Evolutionary conservation across 2,329 filamentous ascomycete species (phyloP).

Genomic region (Apiospora arundinis): DNA sequence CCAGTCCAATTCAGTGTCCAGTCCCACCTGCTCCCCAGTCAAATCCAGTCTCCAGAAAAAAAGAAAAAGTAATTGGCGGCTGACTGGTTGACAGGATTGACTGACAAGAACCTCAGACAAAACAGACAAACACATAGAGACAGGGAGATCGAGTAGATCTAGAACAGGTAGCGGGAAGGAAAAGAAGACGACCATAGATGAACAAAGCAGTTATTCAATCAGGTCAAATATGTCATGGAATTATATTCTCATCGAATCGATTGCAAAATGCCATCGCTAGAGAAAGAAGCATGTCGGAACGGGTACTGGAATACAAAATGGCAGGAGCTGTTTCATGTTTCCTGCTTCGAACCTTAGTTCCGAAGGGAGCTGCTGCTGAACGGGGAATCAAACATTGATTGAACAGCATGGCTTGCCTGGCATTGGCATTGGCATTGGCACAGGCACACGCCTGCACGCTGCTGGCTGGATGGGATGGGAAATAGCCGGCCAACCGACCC

Average conservation of each 20-base stretch:
- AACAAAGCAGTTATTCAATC: not conserved
- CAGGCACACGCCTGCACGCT: too few species aligned
- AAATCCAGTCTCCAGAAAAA: not conserved
- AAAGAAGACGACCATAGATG: not conserved
- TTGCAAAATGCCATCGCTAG: not conserved
- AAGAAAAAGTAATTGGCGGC: not conserved
- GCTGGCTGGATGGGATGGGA: not conserved
- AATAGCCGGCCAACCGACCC: not conserved
- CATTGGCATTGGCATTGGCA: too few species aligned
- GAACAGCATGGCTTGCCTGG: not conserved
- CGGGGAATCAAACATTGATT: not conserved
- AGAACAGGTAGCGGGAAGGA: too few species aligned
- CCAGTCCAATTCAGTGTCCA: not conserved
- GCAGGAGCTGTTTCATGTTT: slow-evolving; percentile 15
- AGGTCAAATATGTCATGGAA: not conserved
- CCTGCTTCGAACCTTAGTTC: slow-evolving; percentile 10
- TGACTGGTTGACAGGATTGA: not conserved
- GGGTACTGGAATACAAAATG: not conserved
- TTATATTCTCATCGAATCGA: not conserved
- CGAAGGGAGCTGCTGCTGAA: not conserved
- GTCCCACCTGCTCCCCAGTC: not conserved
- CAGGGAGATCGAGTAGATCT: not conserved
- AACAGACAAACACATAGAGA: not conserved
- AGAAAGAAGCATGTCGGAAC: not conserved
- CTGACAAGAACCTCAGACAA: not conserved